Evolutionary conservation across 176 grass and related monocot genomes (phyloP).

Genomic region (Oryza meridionalis): DNA sequence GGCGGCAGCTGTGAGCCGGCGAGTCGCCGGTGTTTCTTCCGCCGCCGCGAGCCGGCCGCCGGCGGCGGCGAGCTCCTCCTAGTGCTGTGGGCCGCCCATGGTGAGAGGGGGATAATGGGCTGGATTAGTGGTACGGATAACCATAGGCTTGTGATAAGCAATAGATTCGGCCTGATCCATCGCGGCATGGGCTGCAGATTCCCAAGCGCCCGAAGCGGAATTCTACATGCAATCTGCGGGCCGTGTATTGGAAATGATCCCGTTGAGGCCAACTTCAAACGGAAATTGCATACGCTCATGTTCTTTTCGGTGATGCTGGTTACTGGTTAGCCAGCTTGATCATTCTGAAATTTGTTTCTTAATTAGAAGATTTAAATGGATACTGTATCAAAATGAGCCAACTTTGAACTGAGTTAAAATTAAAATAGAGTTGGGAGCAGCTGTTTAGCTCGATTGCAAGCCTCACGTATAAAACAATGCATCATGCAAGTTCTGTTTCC

Average conservation of each 20-base stretch:
- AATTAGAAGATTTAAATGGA: background rate
- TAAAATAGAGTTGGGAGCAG: no score
- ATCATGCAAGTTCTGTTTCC: background rate
- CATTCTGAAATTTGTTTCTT: background rate
- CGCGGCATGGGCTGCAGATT: background rate
- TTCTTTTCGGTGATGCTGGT: background rate
- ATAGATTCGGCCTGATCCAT: background rate
- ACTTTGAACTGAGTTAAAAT: no score
- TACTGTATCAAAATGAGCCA: no score
- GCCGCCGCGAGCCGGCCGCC: no score
- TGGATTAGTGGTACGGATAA: background rate
- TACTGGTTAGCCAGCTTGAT: background rate
- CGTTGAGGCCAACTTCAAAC: no score
- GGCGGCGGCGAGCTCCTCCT: background rate
- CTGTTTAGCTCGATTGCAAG: no score
- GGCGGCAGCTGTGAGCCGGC: no score
- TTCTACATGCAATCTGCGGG: background rate
- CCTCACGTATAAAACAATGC: background rate
- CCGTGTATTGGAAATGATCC: no score
- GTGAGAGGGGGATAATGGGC: background rate
- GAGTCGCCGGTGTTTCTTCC: background rate
- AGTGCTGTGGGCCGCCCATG: background rate
- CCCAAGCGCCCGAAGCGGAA: background rate
- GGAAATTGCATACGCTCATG: background rate
- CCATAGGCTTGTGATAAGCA: background rate